Percentiles rank a stretch among this genome's conserved stretches.
Evolutionary conservation across 176 grass and related monocot species (phyloP).

Genomic region (Bonia amplexicaulis): DNA sequence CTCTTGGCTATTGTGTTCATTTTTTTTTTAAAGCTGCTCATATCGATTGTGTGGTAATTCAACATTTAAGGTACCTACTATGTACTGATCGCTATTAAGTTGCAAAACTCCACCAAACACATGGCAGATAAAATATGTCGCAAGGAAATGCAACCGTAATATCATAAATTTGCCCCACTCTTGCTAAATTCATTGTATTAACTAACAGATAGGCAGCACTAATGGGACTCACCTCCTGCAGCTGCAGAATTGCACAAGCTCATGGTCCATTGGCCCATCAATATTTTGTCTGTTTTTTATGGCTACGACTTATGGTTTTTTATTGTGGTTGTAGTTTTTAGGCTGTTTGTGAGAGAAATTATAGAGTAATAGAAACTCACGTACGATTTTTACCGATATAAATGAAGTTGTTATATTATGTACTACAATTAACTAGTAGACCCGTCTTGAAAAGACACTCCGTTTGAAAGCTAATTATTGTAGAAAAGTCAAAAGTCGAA

Average conservation of each 20-base stretch:
- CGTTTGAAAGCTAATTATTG: too few species aligned
- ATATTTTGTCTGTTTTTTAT: background rate
- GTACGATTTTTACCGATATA: too few species aligned
- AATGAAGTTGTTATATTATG: too few species aligned
- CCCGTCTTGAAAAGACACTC: too few species aligned
- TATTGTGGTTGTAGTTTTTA: accelerated
- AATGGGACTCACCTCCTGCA: background rate
- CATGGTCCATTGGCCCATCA: constrained; percentile 1
- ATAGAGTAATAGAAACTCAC: too few species aligned
- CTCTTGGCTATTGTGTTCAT: background rate
- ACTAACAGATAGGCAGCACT: background rate
- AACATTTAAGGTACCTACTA: background rate
- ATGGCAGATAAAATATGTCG: background rate
- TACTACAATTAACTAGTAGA: too few species aligned
- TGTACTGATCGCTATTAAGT: constrained; percentile 6
- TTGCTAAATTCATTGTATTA: constrained; percentile 1
- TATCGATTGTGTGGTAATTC: background rate
- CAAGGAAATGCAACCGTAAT: constrained; percentile 5
- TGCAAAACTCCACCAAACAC: background rate
- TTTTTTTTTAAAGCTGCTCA: background rate
- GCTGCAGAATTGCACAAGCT: background rate
- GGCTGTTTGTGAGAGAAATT: too few species aligned
- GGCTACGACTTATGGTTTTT: too few species aligned
- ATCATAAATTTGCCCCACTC: background rate
- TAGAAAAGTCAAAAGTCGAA: too few species aligned